Conservation (phyloP, 2,329 filamentous ascomycete species). For the Alternaria metachromatica region DNA sequence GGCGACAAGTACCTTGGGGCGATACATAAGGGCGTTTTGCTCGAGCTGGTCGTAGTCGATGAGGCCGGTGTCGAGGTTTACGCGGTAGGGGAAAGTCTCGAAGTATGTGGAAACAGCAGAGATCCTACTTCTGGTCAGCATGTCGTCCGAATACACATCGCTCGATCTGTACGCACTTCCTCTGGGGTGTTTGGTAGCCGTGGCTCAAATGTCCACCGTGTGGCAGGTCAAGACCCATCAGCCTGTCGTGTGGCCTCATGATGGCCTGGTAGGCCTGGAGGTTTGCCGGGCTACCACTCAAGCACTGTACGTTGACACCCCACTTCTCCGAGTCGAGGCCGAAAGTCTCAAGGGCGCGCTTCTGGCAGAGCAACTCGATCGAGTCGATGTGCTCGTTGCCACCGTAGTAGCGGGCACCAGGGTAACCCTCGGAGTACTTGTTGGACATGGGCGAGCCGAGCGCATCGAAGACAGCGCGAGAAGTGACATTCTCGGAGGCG, state of each 20-base stretch:
- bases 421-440: constrained; percentile 99
- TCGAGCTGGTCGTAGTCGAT: constrained; percentile 96
- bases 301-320: constrained; percentile 91
- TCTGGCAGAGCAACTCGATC: constrained; percentile 86
- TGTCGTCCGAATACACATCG: not conserved
- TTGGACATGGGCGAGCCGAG: constrained; percentile 70
- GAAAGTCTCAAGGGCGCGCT: constrained; percentile 87
- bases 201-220: constrained; percentile 95
- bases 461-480: constrained; percentile 50
- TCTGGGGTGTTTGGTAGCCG: constrained; percentile 94
- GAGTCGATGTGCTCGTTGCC: constrained; percentile 96
- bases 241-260: constrained; percentile 91
- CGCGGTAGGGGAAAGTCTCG: constrained; percentile 93
- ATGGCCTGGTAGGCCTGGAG: constrained; percentile 98
- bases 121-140: constrained; percentile 62
- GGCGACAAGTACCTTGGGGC: constrained; percentile 93
- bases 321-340: constrained; percentile 83
- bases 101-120: constrained; percentile 99
- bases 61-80: constrained; percentile 86
- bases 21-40: constrained; percentile 84
- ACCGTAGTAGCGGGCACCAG: constrained; percentile 93
- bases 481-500: constrained; percentile 51
- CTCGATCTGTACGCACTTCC: constrained; percentile 69
- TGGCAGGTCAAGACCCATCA: constrained; percentile 96
- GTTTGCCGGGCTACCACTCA: constrained; percentile 94